A percentile compares a stretch with the other conserved stretches of the same genome.
Evolutionary conservation across 208 protist genomes (phyloP).

Genomic region (Tetramitus jugosus): DNA sequence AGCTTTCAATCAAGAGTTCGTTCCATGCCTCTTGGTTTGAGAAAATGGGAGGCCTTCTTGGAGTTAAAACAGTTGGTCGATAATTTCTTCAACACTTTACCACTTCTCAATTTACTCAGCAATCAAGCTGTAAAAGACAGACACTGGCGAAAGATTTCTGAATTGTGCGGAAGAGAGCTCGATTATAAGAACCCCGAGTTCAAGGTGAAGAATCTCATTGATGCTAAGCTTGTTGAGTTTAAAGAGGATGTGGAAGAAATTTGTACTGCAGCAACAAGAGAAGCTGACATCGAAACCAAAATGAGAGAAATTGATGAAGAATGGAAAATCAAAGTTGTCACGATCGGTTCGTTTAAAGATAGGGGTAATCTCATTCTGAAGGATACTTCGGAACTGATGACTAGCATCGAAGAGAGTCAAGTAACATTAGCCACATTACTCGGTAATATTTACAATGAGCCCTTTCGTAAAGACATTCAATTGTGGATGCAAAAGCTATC

Average conservation of each 20-base stretch:
- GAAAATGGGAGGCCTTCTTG: conserved; percentile 80
- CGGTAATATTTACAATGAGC: conserved; percentile 52
- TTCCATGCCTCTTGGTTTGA: conserved; percentile 76
- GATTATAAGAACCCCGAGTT: conserved; percentile 38
- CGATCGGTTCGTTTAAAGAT: conserved; percentile 54
- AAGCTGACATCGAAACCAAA: conserved; percentile 63
- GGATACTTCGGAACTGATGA: conserved; percentile 25
- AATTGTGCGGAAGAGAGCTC: conserved; percentile 41
- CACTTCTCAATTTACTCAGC: conserved; percentile 48
- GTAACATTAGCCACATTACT: conserved; percentile 50
- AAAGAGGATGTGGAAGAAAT: conserved; percentile 60
- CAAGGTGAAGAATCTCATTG: conserved; percentile 54
- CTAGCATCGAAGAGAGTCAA: conserved; percentile 59
- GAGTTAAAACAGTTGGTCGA: conserved; percentile 61
- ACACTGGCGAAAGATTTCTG: conserved; percentile 60
- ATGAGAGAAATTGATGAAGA: conserved; percentile 41
- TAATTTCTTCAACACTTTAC: conserved; percentile 57
- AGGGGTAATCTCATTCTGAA: conserved; percentile 54
- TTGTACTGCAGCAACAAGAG: conserved; percentile 53
- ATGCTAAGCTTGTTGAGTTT: conserved; percentile 42
- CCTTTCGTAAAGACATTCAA: conserved; percentile 52
- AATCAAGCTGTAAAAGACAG: conserved; percentile 49
- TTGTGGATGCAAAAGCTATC: conserved; percentile 52
- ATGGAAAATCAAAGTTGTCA: conserved; percentile 44
- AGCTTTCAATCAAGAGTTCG: conserved; percentile 51